Evolutionary conservation across 306 rosid species (phyloP).

Genomic region (Mimosa pudica): DNA sequence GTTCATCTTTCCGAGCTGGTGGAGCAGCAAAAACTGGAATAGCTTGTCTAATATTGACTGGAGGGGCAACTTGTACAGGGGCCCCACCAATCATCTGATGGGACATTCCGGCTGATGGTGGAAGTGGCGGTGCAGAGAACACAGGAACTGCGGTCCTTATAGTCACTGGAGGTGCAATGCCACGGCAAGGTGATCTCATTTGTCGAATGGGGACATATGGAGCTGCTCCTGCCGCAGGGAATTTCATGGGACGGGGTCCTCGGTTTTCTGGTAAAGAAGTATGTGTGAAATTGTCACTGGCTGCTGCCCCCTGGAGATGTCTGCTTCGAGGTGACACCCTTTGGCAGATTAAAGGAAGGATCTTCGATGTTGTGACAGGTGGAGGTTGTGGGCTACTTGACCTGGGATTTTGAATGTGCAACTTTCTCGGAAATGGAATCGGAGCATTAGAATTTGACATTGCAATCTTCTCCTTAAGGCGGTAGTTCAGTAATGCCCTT

Average conservation of each 20-base stretch:
- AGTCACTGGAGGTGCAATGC: conserved; percentile 89
- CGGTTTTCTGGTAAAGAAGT: conserved; percentile 53
- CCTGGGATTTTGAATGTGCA: conserved; percentile 69
- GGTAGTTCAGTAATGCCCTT: conserved; percentile 76
- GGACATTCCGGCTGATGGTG: conserved; percentile 55
- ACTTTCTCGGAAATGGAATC: conserved; percentile 71
- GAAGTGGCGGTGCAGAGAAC: conserved; percentile 85
- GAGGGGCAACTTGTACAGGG: conserved; percentile 66
- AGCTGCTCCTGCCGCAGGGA: conserved; percentile 78
- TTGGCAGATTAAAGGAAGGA: conserved; percentile 85
- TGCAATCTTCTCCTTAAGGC: conserved; percentile 76
- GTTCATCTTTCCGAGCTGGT: conserved; percentile 56
- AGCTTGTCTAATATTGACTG: conserved; percentile 77
- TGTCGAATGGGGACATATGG: conserved; percentile 90
- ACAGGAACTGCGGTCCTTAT: conserved; percentile 83
- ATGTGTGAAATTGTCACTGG: conserved; percentile 43
- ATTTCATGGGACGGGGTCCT: conserved; percentile 57
- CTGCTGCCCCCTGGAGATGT: conserved; percentile 35
- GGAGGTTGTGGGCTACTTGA: conserved; percentile 90
- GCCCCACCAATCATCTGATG: conserved; percentile 52
- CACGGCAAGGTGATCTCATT: conserved; percentile 77
- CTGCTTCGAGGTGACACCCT: conserved; percentile 58
- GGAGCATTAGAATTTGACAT: conserved; percentile 69
- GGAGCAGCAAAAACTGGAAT: conserved; percentile 83
- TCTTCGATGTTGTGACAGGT: conserved; percentile 72